Base-by-base conservation (phyloP, 1,284 basidiomycete species). In the Flammula alnicola region DNA sequence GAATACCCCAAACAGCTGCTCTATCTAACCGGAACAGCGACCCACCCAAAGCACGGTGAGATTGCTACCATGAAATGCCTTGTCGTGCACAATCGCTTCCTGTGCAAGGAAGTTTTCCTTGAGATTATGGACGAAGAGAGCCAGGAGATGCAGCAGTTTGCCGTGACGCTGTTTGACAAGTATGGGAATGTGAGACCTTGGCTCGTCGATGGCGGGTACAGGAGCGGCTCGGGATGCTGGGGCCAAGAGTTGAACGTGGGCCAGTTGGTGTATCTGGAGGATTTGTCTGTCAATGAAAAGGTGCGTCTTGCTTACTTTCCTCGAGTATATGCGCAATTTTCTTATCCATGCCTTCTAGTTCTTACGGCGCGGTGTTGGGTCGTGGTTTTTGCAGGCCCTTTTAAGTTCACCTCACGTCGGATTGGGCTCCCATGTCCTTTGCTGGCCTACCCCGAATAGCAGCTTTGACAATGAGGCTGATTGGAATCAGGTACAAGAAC, bases 151-250 rank as follows among this genome's bases (percentile, higher is more conserved):
- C 52, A 56, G 29, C 40, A 63, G n/a, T 66, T 71, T 36, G 58
- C 63, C n/a, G 36, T 51, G 3, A 51, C 33, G 0, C 45, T 70
- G 1, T 70, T 69, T 33, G 64, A 69, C 51, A 59, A 65, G 31
- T 35, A 61, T 41, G 61, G 59, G 2, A 37, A 51, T 9, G 22
- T 68, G 2, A 60, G 54, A n/a, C 52, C 63, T 0, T 62, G 61
- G 43, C 38, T 68, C 6, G 44, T 65, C 5, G 62, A 66, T 4
- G 53, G 63, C 5, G 59, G 62, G 11, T 40, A 47, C 27, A 63
- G 64, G 38, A 68, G 63, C 32, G 70, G 70, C 1, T 62, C 66
- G 0, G 66, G 69, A 3, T 66, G 62, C 26, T 71, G 67, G 68
- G 67, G 66, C 3, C 42, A 29, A 3, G 66, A 71, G 41, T 41